Evolutionary conservation across 345 rosid genomes (phyloP).

Genomic region (Citrus maxima): DNA sequence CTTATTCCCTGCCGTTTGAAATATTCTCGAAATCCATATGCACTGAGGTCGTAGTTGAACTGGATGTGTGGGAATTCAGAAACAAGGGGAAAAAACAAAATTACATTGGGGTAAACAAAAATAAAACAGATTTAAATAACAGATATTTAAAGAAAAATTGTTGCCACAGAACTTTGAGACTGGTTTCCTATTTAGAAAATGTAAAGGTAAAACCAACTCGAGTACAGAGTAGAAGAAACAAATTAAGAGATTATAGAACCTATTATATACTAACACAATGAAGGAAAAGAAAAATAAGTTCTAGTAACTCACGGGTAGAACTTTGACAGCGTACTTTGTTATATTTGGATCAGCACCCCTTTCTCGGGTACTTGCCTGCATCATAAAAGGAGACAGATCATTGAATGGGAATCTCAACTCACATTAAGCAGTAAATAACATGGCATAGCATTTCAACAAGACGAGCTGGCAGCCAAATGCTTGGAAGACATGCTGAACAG

Average conservation of each 20-base stretch:
- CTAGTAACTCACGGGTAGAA: slow-evolving; percentile 66
- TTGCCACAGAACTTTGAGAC: background rate
- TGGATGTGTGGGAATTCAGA: slow-evolving; percentile 19
- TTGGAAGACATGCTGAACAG: background rate
- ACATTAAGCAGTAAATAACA: background rate
- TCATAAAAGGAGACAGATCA: slow-evolving; percentile 8
- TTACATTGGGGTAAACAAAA: background rate
- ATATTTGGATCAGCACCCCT: slow-evolving; percentile 59
- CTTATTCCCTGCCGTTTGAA: slow-evolving; percentile 73
- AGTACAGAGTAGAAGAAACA: background rate
- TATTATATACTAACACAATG: background rate
- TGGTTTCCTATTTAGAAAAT: background rate
- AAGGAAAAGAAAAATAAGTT: background rate
- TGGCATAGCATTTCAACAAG: background rate
- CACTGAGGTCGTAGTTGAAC: slow-evolving; percentile 82
- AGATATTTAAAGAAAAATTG: background rate
- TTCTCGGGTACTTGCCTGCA: slow-evolving; percentile 68
- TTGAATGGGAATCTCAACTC: background rate
- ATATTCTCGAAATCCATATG: slow-evolving; percentile 90
- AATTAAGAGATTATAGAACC: background rate
- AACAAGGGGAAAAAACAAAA: background rate
- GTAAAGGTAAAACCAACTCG: too few species aligned
- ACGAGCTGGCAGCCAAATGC: background rate
- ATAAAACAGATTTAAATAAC: background rate
- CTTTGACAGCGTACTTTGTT: slow-evolving; percentile 77